phyloP scores from a whole-genome alignment of 2,329 filamentous ascomycete species.

The Diplocarpon mali region DNA sequence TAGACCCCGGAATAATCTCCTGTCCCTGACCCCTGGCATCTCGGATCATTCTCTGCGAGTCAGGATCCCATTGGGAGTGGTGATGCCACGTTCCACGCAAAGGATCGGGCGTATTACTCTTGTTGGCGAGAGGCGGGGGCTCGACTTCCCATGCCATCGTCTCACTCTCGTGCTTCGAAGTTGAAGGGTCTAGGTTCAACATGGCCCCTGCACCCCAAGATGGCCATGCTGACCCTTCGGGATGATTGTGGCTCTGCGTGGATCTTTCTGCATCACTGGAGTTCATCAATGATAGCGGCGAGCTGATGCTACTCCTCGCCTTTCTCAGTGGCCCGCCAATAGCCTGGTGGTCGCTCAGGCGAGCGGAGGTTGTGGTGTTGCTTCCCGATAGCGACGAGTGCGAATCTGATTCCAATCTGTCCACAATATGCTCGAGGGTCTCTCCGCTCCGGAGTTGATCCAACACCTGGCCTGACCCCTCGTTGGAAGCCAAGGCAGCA shows the following conservation, averaged over 20 bases:
- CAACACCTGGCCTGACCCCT: constrained; percentile 37
- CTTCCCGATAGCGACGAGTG: constrained; percentile 21
- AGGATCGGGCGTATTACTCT: constrained; percentile 30
- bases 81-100: constrained; percentile 31
- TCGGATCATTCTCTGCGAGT: constrained; percentile 8
- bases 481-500: constrained; percentile 33
- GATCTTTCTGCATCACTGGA: constrained; percentile 34
- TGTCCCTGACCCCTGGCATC: constrained; percentile 33
- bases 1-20: constrained; percentile 46
- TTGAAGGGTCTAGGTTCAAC: not conserved
- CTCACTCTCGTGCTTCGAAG: constrained; percentile 12
- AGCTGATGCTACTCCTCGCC: constrained; percentile 35
- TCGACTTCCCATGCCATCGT: constrained; percentile 24
- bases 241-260: constrained; percentile 12
- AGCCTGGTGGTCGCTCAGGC: constrained; percentile 29
- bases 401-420: constrained; percentile 36
- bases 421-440: constrained; percentile 42
- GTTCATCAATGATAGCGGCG: constrained; percentile 34
- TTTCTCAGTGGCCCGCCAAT: constrained; percentile 17
- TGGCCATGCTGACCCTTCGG: constrained; percentile 7
- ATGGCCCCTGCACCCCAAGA: constrained; percentile 4
- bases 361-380: constrained; percentile 20
- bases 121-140: constrained; percentile 28
- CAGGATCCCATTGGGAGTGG: constrained; percentile 3
- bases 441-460: constrained; percentile 42